Conservation (phyloP, 2,329 filamentous ascomycete genomes). For the Fusarium hainanense region DNA sequence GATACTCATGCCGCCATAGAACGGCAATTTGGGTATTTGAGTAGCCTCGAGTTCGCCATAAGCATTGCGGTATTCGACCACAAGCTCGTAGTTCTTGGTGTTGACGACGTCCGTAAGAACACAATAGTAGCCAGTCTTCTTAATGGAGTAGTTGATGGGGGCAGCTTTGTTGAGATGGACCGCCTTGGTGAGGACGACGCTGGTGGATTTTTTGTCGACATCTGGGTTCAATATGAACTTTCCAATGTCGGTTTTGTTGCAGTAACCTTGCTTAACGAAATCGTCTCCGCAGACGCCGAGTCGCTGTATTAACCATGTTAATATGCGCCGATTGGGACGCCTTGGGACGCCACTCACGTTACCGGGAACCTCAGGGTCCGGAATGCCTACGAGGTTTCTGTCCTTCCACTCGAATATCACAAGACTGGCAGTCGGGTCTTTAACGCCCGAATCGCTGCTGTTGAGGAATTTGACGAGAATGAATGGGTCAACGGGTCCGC, state of each 20-base stretch:
- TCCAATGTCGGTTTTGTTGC: conserved; percentile 81
- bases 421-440: conserved; percentile 82
- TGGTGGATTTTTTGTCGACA: conserved; percentile 76
- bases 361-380: conserved; percentile 63
- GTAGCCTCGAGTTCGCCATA: conserved; percentile 95
- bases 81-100: conserved; percentile 76
- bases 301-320: conserved; percentile 47
- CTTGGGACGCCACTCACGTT: conserved; percentile 58
- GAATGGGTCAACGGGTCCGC: conserved; percentile 87
- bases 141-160: conserved; percentile 83
- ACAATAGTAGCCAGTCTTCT: conserved; percentile 96
- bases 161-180: conserved; percentile 81
- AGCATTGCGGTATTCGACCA: conserved; percentile 93
- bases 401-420: conserved; percentile 97
- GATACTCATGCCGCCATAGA: conserved; percentile 94
- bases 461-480: conserved; percentile 84
- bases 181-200: conserved; percentile 80
- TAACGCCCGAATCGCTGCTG: conserved; percentile 64
- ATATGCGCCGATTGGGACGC: conserved; percentile 1
- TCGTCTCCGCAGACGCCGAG: conserved; percentile 78
- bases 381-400: conserved; percentile 79
- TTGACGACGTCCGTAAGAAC: conserved; percentile 81
- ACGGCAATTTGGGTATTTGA: conserved; percentile 96
- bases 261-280: conserved; percentile 75
- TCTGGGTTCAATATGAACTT: conserved; percentile 85